These are phyloP conservation scores for Diaporthe sp. DNA, from an alignment of 2,329 filamentous ascomycete genomes.

Conservation along the genomic window DNA sequence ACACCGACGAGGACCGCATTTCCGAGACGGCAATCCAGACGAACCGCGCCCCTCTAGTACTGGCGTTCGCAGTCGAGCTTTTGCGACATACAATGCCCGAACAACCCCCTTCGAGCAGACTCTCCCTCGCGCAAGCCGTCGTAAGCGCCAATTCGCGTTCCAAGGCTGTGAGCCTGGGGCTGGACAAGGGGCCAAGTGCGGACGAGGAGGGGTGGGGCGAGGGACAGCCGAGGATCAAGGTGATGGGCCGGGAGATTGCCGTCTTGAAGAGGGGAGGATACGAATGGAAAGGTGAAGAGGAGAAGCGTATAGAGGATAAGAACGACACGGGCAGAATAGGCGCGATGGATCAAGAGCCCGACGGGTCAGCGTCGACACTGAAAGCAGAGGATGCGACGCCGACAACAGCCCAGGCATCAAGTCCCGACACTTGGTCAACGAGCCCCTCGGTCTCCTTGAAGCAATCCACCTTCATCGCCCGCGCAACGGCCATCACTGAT, in stretches of 20 bases:
- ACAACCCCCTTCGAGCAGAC: constrained; percentile 85
- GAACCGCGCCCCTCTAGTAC: constrained; percentile 85
- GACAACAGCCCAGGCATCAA: constrained; percentile 41
- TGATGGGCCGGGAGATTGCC: constrained; percentile 81
- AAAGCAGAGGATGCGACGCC: constrained; percentile 43
- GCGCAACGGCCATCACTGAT: constrained; percentile 59
- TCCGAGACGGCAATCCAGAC: constrained; percentile 73
- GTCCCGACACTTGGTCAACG: constrained; percentile 61
- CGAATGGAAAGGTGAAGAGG: constrained; percentile 64
- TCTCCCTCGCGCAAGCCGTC: constrained; percentile 87
- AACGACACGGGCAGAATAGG: neutral
- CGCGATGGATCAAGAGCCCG: constrained; percentile 35
- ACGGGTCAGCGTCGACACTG: constrained; percentile 41
- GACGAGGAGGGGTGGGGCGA: constrained; percentile 81
- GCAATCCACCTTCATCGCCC: constrained; percentile 70
- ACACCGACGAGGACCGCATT: constrained; percentile 72
- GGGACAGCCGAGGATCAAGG: constrained; percentile 79
- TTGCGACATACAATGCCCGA: constrained; percentile 87
- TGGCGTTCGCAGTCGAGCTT: constrained; percentile 83
- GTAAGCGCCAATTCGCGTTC: constrained; percentile 85
- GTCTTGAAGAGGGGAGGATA: constrained; percentile 87
- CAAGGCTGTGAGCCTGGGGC: constrained; percentile 81
- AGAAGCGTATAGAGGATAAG: constrained; percentile 38
- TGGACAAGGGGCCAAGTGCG: constrained; percentile 74
- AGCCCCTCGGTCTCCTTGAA: constrained; percentile 67